phyloP scores from a whole-genome alignment of 441 rosid genomes.

The Breynia disticha region DNA sequence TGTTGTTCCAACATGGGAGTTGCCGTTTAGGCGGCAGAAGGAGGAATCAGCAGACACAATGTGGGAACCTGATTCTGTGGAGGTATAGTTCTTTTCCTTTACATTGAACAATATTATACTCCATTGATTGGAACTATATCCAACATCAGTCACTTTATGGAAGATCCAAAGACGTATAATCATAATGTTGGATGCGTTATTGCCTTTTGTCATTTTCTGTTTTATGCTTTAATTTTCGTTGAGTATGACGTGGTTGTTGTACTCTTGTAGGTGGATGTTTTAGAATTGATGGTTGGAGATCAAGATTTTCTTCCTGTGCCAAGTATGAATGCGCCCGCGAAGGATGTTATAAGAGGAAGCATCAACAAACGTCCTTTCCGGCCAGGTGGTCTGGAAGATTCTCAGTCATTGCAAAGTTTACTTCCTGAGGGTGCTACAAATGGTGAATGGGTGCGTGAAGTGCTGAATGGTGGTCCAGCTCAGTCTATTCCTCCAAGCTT shows the following conservation, averaged over 20 bases:
- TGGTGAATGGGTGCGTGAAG: conserved; percentile 79
- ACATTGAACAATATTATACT: background rate
- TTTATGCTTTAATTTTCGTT: conserved; percentile 19
- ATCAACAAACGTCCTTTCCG: conserved; percentile 84
- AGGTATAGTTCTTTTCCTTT: conserved; percentile 38
- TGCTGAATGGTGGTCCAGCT: conserved; percentile 67
- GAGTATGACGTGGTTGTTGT: conserved; percentile 31
- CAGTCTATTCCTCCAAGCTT: conserved; percentile 70
- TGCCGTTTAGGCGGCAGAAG: conserved; percentile 56
- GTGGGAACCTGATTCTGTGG: conserved; percentile 72
- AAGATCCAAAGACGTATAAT: too few species aligned
- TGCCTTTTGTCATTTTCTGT: background rate
- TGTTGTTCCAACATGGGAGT: conserved; percentile 81
- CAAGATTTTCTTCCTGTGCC: conserved; percentile 62
- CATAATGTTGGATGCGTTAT: background rate
- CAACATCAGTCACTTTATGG: too few species aligned
- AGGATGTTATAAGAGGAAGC: conserved; percentile 89
- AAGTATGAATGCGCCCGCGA: conserved; percentile 54
- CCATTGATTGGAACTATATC: background rate
- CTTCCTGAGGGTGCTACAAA: conserved; percentile 68
- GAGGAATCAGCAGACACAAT: conserved; percentile 27
- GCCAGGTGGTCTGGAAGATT: conserved; percentile 87
- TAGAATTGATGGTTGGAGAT: conserved; percentile 57
- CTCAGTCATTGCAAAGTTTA: conserved; percentile 49
- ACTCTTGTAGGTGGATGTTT: conserved; percentile 76